Evolutionary conservation across 2,329 filamentous ascomycete species (phyloP), one percentile per base, ranked within the genome.

Genomic region (Aspergillus sp.): DNA sequence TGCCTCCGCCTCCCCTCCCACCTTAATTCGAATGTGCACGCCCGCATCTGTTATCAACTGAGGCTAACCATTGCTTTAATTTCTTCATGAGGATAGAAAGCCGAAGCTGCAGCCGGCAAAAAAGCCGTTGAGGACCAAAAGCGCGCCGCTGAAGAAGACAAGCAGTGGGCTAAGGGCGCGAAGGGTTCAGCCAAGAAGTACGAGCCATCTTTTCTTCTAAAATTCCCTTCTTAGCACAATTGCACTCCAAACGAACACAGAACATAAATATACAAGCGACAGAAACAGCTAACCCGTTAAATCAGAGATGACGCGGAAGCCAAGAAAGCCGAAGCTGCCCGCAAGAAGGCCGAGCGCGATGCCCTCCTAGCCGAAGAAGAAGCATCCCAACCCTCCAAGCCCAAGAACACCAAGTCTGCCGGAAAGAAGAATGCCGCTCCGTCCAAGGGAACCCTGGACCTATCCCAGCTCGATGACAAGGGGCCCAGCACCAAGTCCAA

Each of bases 291-390:
- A 49, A 55, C 44, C 12, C 5, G 5, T n/a, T 11, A 5, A 22
- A 51, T 63, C 66, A 96, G 93, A 73, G 91, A 96, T 67, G 88
- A 89, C 37, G 91, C 93, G 54, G 90, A 89, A 50, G 87, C 87
- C 50, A 96, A 93, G 77, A 92, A 89, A 66, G 89, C 89, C 56
- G 91, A 96, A 71, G 84, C 82, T 56, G 90, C 89, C 2, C 86
- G 88, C 56, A 96, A 96, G 78, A 98, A 96, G 78, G 93, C 93
- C 51, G 95, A 98, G 73, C 89, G 89, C 50, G 93, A 96, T 2
- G 91, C 93, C 11, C 79, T 93, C 22, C 78, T 92, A 39, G 88
- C 86, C 57, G 92, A 90, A 71, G 95, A 99, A 76, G 93, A 97
- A 71, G 88, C 84, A 56, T 78, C 83, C 66, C 77, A 84, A 68